Evolutionary conservation across 2,329 filamentous ascomycete genomes (phyloP).

Genomic region (Pseudogymnoascus sp.): DNA sequence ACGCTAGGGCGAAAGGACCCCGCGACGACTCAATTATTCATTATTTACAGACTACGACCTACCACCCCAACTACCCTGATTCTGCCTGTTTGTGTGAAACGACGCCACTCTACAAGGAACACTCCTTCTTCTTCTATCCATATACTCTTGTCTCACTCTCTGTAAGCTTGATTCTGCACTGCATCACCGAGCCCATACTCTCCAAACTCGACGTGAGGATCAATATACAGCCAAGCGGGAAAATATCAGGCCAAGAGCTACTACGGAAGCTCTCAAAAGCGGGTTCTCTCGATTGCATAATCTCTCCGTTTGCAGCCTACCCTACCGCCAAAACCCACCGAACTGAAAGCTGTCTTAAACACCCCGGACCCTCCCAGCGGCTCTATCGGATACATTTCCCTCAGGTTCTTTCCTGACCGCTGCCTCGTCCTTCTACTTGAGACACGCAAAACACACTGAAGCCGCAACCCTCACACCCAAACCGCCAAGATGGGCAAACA

Average conservation of each 20-base stretch:
- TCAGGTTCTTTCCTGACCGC: neutral
- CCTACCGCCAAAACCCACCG: neutral
- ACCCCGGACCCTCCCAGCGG: constrained; percentile 17
- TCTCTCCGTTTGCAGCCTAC: constrained; percentile 1
- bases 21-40: constrained; percentile 6
- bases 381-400: constrained; percentile 8
- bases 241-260: neutral
- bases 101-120: neutral
- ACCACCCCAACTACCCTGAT: neutral
- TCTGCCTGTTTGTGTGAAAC: constrained; percentile 3
- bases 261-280: constrained; percentile 1
- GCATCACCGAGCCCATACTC: neutral
- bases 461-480: neutral
- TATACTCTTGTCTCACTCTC: neutral
- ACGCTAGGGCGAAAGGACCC: constrained; percentile 5
- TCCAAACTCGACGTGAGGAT: neutral
- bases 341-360: constrained; percentile 15
- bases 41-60: neutral
- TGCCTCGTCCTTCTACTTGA: neutral
- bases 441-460: neutral
- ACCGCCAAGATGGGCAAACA: constrained; percentile 25
- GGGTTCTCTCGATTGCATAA: constrained; percentile 4
- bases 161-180: neutral
- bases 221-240: neutral
- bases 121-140: neutral